Percentiles rank a stretch among this genome's conserved stretches.
phyloP scores from a whole-genome alignment of 495 filamentous ascomycete species.

The Podospora pseudoanserina region DNA sequence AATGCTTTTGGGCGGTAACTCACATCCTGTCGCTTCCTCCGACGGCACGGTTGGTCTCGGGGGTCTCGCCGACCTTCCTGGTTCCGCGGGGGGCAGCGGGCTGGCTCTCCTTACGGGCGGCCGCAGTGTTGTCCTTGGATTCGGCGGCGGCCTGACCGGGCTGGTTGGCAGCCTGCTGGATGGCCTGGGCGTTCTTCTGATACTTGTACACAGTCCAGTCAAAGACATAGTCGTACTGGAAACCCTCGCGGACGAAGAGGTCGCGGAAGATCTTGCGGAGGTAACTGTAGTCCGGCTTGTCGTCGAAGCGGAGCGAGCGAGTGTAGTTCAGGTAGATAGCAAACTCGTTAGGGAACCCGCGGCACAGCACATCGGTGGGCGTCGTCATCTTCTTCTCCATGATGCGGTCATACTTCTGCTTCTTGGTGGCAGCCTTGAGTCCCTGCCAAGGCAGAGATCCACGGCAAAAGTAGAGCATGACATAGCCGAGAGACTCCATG shows the following conservation, averaged over 20 bases:
- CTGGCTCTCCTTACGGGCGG: constrained; percentile 56
- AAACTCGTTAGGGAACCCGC: constrained; percentile 99
- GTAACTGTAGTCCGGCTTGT: constrained; percentile 99
- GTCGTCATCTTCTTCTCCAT: constrained; percentile 99
- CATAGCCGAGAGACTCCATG: constrained; percentile 99
- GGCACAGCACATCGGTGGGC: constrained; percentile 97
- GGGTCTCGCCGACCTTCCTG: constrained; percentile 74
- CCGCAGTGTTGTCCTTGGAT: constrained; percentile 48
- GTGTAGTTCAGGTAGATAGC: constrained; percentile 99
- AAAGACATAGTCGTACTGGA: constrained; percentile 99
- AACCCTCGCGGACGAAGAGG: constrained; percentile 97
- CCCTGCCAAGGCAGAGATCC: constrained; percentile 99
- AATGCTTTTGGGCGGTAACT: constrained; percentile 76
- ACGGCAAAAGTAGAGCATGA: constrained; percentile 99
- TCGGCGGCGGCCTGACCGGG: constrained; percentile 49
- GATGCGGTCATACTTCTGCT: constrained; percentile 99
- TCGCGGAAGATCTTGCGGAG: constrained; percentile 99
- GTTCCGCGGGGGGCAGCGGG: constrained; percentile 67
- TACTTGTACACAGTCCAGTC: constrained; percentile 99
- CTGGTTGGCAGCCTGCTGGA: constrained; percentile 49
- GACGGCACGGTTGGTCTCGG: constrained; percentile 82
- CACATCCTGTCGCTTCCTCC: constrained; percentile 98
- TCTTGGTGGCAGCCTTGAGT: constrained; percentile 99
- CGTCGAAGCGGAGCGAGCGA: constrained; percentile 95
- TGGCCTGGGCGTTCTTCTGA: constrained; percentile 88